A percentile compares a stretch with the other conserved stretches of the same genome.
Evolutionary conservation across 1,139 yeast species (phyloP).

Genomic region (Diutina neorugosa): DNA sequence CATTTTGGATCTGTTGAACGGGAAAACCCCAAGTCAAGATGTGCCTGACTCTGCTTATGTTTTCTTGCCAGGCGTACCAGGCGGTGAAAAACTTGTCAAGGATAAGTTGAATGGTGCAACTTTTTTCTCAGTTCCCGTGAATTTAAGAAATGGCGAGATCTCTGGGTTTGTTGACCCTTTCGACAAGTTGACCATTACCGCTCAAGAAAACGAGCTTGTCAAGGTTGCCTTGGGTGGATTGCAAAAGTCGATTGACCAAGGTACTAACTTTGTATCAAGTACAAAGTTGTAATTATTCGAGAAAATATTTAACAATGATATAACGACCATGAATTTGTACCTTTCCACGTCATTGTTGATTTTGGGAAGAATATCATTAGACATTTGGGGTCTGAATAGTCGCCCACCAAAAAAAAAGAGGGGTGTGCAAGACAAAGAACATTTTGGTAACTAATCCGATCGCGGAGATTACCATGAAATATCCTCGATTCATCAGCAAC

Average conservation of each 20-base stretch:
- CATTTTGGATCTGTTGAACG: slow-evolving; percentile 31
- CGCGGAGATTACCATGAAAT: no score
- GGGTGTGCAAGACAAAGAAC: no score
- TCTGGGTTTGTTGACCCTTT: slow-evolving; percentile 34
- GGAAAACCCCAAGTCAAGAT: slow-evolving; percentile 13
- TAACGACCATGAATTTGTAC: background rate
- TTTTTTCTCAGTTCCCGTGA: slow-evolving; percentile 54
- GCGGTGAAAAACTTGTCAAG: slow-evolving; percentile 33
- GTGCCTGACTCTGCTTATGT: slow-evolving; percentile 50
- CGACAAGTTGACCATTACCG: slow-evolving; percentile 20
- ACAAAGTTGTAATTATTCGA: slow-evolving; percentile 23
- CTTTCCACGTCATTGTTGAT: no score
- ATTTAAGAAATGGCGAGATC: slow-evolving; percentile 38
- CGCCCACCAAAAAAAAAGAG: no score
- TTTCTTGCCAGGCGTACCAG: slow-evolving; percentile 43
- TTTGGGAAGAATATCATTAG: no score
- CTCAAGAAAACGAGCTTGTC: slow-evolving; percentile 34
- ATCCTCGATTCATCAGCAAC: no score
- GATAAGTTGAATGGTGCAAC: slow-evolving; percentile 27
- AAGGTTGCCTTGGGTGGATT: slow-evolving; percentile 43
- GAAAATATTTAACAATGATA: background rate
- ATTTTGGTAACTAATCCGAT: no score
- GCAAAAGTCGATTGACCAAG: slow-evolving; percentile 45
- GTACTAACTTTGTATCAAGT: slow-evolving; percentile 43
- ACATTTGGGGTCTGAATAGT: no score